phyloP scores from a whole-genome alignment of 2,329 filamentous ascomycete species.

The Trichophyton rubrum region DNA sequence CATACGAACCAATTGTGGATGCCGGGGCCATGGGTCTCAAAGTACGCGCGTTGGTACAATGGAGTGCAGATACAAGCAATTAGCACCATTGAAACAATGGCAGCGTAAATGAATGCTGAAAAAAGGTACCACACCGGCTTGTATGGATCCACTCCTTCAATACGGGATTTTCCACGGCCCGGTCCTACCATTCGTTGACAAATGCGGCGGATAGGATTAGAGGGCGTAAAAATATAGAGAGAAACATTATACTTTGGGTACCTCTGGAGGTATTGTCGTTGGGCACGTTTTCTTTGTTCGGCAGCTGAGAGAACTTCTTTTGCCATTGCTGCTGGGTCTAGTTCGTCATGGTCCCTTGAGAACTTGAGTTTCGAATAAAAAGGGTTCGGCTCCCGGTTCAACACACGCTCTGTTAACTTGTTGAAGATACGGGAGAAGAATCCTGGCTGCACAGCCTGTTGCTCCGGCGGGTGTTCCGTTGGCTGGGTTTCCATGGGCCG shows the following conservation, averaged over 20 bases:
- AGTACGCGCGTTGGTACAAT: constrained; percentile 83
- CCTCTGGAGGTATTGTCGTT: constrained; percentile 75
- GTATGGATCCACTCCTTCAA: constrained; percentile 81
- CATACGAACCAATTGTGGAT: constrained; percentile 85
- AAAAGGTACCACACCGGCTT: constrained; percentile 85
- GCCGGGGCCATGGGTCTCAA: constrained; percentile 46
- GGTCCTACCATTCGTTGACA: constrained; percentile 89
- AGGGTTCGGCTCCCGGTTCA: constrained; percentile 70
- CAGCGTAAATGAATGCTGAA: constrained; percentile 83
- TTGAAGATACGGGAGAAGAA: constrained; percentile 50
- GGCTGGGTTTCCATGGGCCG: constrained; percentile 22
- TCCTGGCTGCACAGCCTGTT: constrained; percentile 41
- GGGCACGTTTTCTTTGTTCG: constrained; percentile 69
- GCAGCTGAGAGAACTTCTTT: constrained; percentile 77
- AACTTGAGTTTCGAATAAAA: constrained; percentile 79
- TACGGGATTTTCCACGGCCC: constrained; percentile 70
- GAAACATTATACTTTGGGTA: constrained; percentile 90
- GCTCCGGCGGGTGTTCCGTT: constrained; percentile 21
- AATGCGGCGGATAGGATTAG: constrained; percentile 62
- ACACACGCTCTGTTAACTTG: constrained; percentile 44
- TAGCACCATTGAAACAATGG: constrained; percentile 95
- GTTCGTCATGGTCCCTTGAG: constrained; percentile 57
- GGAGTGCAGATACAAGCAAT: constrained; percentile 90
- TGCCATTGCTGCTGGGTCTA: constrained; percentile 79
- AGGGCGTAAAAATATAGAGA: constrained; percentile 70